Evolutionary conservation across 306 rosid species (phyloP).

Genomic region (Prosopis cineraria): DNA sequence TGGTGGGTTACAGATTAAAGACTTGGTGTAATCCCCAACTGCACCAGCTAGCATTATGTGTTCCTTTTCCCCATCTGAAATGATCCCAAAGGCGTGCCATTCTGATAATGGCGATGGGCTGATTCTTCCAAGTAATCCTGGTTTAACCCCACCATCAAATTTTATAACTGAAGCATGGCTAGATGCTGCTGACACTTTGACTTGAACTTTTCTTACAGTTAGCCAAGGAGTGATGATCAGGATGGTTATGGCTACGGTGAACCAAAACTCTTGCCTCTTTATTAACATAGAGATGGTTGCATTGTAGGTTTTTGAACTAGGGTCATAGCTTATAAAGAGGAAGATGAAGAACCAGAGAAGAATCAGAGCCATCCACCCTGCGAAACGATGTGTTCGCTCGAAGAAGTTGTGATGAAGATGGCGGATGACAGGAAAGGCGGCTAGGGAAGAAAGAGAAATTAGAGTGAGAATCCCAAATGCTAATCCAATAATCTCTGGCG

Average conservation of each 20-base stretch:
- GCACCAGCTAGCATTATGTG: constrained; percentile 58
- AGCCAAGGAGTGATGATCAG: constrained; percentile 50
- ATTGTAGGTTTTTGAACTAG: constrained; percentile 28
- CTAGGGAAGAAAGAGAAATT: constrained; percentile 57
- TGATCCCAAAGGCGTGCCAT: constrained; percentile 59
- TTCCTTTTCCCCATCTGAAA: constrained; percentile 43
- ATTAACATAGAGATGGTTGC: constrained; percentile 9
- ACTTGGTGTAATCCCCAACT: constrained; percentile 48
- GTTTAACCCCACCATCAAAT: constrained; percentile 45
- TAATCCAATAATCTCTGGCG: constrained; percentile 45
- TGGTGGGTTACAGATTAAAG: constrained; percentile 39
- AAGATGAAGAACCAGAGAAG: constrained; percentile 44
- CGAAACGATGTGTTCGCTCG: constrained; percentile 64
- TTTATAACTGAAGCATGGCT: constrained; percentile 47
- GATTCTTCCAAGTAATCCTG: constrained; percentile 51
- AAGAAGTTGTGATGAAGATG: constrained; percentile 73
- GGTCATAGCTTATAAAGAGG: constrained; percentile 31
- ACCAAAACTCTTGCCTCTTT: constrained; percentile 43
- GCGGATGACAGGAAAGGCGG: constrained; percentile 73
- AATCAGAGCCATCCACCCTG: constrained; percentile 58
- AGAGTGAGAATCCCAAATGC: constrained; percentile 59
- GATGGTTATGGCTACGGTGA: constrained; percentile 40
- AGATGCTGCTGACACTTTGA: constrained; percentile 36
- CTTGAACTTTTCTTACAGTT: constrained; percentile 41
- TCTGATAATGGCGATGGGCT: constrained; percentile 53